Percentiles rank a stretch among this genome's conserved stretches.
phyloP scores from a whole-genome alignment of 805 yeast species.

The Monosporozyma unispora region DNA sequence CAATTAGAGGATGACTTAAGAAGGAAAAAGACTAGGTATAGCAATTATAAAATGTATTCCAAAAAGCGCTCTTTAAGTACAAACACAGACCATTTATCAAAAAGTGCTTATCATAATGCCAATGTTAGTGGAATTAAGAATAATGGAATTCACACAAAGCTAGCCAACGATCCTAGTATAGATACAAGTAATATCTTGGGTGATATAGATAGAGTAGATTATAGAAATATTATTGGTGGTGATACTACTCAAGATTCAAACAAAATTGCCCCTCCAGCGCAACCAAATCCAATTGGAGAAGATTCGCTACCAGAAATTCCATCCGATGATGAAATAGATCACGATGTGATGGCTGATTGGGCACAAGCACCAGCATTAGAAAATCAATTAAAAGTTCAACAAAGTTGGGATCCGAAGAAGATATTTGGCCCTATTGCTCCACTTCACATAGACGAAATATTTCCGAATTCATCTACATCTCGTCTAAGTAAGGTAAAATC shows the following conservation, averaged over 20 bases:
- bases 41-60: constrained; percentile 6
- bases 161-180: not conserved
- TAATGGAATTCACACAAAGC: not conserved
- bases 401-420: constrained; percentile 51
- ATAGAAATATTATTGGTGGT: constrained; percentile 21
- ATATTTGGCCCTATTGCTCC: constrained; percentile 72
- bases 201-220: constrained; percentile 26
- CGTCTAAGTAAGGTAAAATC: constrained; percentile 40
- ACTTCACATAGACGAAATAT: constrained; percentile 60
- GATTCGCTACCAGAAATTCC: constrained; percentile 37
- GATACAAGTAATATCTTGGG: constrained; percentile 15
- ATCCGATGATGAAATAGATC: constrained; percentile 46
- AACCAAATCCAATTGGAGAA: constrained; percentile 8
- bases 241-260: not conserved
- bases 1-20: constrained; percentile 22
- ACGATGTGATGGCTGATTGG: constrained; percentile 49
- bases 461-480: constrained; percentile 32
- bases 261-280: constrained; percentile 2
- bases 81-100: not conserved
- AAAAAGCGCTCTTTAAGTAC: constrained; percentile 1
- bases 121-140: not conserved
- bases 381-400: constrained; percentile 37
- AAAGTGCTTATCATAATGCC: not conserved
- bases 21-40: constrained; percentile 10
- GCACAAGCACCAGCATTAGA: constrained; percentile 51